Evolutionary conservation across 2,329 filamentous ascomycete genomes (phyloP).

Genomic region (Scytalidium lignicola): DNA sequence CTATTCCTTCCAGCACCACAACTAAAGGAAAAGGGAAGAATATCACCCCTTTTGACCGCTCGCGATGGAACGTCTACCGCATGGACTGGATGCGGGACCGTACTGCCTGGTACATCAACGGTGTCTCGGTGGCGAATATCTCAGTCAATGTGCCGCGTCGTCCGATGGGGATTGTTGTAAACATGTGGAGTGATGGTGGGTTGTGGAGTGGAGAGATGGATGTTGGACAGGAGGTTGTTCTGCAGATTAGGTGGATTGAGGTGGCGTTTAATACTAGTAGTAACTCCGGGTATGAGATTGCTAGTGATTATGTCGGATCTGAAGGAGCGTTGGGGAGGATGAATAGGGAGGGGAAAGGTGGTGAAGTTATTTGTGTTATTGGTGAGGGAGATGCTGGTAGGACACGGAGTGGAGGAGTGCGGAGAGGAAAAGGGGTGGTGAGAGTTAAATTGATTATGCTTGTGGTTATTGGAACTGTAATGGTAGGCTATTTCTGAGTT

Average conservation of each 20-base stretch:
- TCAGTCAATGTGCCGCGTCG: slow-evolving; percentile 1
- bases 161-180: slow-evolving; percentile 3
- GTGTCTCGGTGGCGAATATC: slow-evolving; percentile 4
- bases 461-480: too few species aligned
- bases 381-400: not conserved
- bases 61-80: slow-evolving; percentile 6
- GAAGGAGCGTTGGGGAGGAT: not conserved
- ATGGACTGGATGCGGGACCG: slow-evolving; percentile 5
- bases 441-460: too few species aligned
- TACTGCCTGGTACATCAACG: slow-evolving; percentile 7
- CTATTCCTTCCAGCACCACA: not conserved
- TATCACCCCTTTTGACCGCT: not conserved
- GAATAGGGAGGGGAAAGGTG: not conserved
- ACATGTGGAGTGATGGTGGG: slow-evolving; percentile 9
- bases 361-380: not conserved
- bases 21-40: not conserved
- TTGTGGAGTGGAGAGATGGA: slow-evolving; percentile 6
- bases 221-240: slow-evolving; percentile 1
- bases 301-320: not conserved
- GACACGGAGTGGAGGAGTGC: too few species aligned
- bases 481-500: too few species aligned
- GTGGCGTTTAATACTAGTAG: slow-evolving; percentile 5
- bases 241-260: slow-evolving; percentile 10
- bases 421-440: too few species aligned
- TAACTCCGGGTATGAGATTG: not conserved